Conservation (phyloP, 2,329 filamentous ascomycete species). For the Diaporthe sp. region DNA sequence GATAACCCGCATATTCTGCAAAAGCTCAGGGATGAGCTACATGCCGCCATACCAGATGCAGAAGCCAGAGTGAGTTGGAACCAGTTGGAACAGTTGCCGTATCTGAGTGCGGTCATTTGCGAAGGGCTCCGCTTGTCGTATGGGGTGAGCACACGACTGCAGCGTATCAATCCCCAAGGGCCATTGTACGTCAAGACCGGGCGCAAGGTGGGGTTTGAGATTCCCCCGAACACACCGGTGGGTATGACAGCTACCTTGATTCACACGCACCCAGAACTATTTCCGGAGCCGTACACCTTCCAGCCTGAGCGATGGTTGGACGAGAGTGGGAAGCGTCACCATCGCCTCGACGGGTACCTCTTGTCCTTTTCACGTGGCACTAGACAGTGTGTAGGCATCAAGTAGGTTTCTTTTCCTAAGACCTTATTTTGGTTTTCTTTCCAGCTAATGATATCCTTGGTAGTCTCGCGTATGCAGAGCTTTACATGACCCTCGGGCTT, state of each 20-base stretch:
- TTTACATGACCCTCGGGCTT: background rate
- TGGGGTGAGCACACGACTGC: conserved; percentile 39
- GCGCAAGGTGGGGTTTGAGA: conserved; percentile 38
- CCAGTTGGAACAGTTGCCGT: conserved; percentile 44
- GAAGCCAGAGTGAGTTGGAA: conserved; percentile 40
- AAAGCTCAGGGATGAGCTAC: conserved; percentile 11
- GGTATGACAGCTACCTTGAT: conserved; percentile 42
- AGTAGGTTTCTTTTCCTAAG: conserved; percentile 42
- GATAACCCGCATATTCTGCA: background rate
- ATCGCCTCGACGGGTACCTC: conserved; percentile 41
- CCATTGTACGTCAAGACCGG: background rate
- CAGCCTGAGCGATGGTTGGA: conserved; percentile 46
- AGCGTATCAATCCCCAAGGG: conserved; percentile 38
- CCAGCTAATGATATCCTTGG: background rate
- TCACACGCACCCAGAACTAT: conserved; percentile 44
- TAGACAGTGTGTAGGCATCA: conserved; percentile 45
- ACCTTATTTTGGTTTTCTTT: background rate
- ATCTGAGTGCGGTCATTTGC: conserved; percentile 43
- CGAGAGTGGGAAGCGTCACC: conserved; percentile 21
- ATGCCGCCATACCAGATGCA: background rate
- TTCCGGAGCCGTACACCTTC: conserved; percentile 44
- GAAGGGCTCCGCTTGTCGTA: conserved; percentile 46
- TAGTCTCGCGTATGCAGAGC: background rate
- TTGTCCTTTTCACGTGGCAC: conserved; percentile 46
- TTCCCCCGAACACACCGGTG: conserved; percentile 44